A percentile compares a stretch with the other conserved stretches of the same genome.
Conservation (phyloP, 2,329 filamentous ascomycete genomes). For the Kalmusia sp. region DNA sequence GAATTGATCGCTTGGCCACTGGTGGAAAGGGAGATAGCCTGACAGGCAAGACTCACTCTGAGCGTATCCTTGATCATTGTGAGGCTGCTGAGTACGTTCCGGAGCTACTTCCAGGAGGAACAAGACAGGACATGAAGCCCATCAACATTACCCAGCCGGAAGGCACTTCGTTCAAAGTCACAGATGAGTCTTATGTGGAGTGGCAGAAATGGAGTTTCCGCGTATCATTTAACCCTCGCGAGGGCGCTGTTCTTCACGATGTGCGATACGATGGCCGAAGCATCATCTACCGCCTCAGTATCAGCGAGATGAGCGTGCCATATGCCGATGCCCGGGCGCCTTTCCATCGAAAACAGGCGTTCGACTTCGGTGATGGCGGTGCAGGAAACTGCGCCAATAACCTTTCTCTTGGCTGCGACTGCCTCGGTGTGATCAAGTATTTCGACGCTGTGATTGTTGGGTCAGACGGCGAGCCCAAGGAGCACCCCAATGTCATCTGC, state of each 20-base stretch:
- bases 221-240: constrained; percentile 48
- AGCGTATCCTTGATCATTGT: constrained; percentile 56
- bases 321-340: constrained; percentile 68
- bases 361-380: constrained; percentile 75
- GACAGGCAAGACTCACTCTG: constrained; percentile 47
- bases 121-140: constrained; percentile 63
- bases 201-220: constrained; percentile 57
- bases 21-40: constrained; percentile 47
- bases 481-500: constrained; percentile 68
- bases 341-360: constrained; percentile 57
- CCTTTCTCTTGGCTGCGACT: constrained; percentile 71
- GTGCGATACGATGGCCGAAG: constrained; percentile 7
- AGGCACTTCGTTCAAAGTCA: constrained; percentile 70
- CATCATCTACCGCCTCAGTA: constrained; percentile 68
- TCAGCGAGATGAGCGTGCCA: constrained; percentile 71
- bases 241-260: constrained; percentile 72
- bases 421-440: constrained; percentile 72
- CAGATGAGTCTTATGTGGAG: constrained; percentile 51
- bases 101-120: constrained; percentile 48
- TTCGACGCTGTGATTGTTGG: constrained; percentile 65
- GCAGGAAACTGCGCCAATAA: constrained; percentile 73
- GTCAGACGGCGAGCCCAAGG: constrained; percentile 61
- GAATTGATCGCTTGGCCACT: constrained; percentile 46
- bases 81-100: constrained; percentile 58
- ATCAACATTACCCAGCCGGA: constrained; percentile 76